Conservation (phyloP, 345 rosid genomes). For the Heritiera littoralis region DNA sequence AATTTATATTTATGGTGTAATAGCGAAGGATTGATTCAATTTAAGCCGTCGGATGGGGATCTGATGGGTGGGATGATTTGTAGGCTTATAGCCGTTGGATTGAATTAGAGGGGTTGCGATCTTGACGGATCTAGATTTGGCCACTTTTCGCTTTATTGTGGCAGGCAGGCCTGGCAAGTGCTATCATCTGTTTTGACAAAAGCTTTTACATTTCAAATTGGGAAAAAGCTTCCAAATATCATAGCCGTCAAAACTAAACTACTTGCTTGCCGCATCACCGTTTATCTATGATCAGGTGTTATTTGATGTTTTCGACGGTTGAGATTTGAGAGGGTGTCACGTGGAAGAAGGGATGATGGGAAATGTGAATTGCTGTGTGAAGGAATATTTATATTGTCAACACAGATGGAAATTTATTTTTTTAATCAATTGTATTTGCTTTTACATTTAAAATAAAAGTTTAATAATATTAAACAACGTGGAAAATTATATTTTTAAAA, state of each 20-base stretch:
- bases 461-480: too few relatives aligned
- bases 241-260: too few relatives aligned
- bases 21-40: slow-evolving; percentile 43
- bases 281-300: background rate
- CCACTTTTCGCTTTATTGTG: slow-evolving; percentile 40
- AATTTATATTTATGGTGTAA: slow-evolving; percentile 36
- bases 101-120: slow-evolving; percentile 34
- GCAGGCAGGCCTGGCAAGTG: slow-evolving; percentile 63
- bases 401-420: too few relatives aligned
- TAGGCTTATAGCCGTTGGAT: slow-evolving; percentile 49
- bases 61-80: slow-evolving; percentile 27
- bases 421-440: too few relatives aligned
- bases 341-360: slow-evolving; percentile 8
- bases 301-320: background rate
- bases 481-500: too few relatives aligned
- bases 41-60: slow-evolving; percentile 48
- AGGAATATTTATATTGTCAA: too few relatives aligned
- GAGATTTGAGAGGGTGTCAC: slow-evolving; percentile 17
- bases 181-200: slow-evolving; percentile 25
- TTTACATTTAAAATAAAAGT: too few relatives aligned
- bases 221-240: background rate
- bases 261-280: slow-evolving; percentile 11
- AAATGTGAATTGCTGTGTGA: background rate
- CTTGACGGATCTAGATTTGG: slow-evolving; percentile 56
- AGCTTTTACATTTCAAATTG: background rate